Conservation (phyloP, 2,329 filamentous ascomycete genomes). For the Aspergillus uvarum region DNA sequence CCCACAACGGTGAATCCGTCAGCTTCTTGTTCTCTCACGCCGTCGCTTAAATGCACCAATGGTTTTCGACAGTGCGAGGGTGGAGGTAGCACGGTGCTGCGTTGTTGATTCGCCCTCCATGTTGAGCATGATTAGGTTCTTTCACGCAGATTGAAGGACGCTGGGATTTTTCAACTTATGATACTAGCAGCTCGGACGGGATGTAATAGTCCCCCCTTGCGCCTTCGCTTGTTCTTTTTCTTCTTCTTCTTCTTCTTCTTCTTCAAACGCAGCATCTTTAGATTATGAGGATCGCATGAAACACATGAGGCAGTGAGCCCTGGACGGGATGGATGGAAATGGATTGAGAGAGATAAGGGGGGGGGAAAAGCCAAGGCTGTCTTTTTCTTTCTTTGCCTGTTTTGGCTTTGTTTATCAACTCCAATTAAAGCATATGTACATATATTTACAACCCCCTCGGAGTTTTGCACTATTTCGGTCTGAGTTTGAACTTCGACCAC, state of each 20-base stretch:
- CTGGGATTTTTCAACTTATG: background rate
- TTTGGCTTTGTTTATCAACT: constrained; percentile 2
- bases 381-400: background rate
- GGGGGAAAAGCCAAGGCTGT: background rate
- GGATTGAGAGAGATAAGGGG: background rate
- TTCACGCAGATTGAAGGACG: background rate
- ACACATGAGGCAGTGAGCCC: background rate
- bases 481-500: background rate
- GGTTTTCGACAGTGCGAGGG: background rate
- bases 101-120: no score
- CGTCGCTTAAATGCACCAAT: constrained; percentile 32
- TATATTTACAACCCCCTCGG: background rate
- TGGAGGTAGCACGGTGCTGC: background rate
- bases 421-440: background rate
- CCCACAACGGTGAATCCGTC: constrained; percentile 53
- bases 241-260: background rate
- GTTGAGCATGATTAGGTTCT: background rate
- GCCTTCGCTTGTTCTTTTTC: background rate
- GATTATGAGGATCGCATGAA: background rate
- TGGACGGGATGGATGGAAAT: background rate
- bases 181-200: background rate
- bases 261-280: background rate
- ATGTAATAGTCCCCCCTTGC: background rate
- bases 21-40: constrained; percentile 53
- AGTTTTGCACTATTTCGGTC: background rate